phyloP scores from a whole-genome alignment of 331 rosid genomes.

The Arachis monticola region DNA sequence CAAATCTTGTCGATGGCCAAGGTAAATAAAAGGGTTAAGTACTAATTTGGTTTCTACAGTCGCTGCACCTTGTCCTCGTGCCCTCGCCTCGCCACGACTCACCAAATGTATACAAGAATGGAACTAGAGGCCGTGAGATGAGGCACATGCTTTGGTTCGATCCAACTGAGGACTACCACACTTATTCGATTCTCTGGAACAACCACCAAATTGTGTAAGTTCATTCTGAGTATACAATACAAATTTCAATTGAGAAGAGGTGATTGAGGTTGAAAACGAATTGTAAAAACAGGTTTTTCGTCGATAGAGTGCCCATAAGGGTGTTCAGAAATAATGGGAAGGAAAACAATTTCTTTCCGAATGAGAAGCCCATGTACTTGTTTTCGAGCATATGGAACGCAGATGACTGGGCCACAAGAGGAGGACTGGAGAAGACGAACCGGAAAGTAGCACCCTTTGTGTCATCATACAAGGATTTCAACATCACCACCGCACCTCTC shows the following conservation, averaged over 20 bases:
- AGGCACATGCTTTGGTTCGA: conserved; percentile 95
- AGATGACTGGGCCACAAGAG: conserved; percentile 97
- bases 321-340: conserved; percentile 83
- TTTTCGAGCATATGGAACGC: conserved; percentile 99
- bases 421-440: conserved; percentile 94
- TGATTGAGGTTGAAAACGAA: not conserved
- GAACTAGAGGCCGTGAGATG: conserved; percentile 91
- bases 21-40: too few species aligned
- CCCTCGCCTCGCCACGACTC: too few species aligned
- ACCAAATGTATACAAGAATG: conserved; percentile 84
- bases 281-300: conserved; percentile 70
- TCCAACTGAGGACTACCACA: conserved; percentile 84
- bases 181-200: conserved; percentile 93
- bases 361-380: conserved; percentile 90
- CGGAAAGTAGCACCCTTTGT: conserved; percentile 88
- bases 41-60: too few species aligned
- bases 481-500: conserved; percentile 23
- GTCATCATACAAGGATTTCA: conserved; percentile 82
- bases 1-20: too few species aligned
- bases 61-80: too few species aligned
- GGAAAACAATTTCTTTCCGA: conserved; percentile 80
- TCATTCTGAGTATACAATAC: not conserved
- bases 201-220: conserved; percentile 77
- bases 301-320: conserved; percentile 76
- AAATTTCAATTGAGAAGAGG: too few species aligned